These are phyloP conservation scores for Aspergillus quadrilineatus DNA, from an alignment of 2,329 filamentous ascomycete genomes.

Conservation along the genomic window DNA sequence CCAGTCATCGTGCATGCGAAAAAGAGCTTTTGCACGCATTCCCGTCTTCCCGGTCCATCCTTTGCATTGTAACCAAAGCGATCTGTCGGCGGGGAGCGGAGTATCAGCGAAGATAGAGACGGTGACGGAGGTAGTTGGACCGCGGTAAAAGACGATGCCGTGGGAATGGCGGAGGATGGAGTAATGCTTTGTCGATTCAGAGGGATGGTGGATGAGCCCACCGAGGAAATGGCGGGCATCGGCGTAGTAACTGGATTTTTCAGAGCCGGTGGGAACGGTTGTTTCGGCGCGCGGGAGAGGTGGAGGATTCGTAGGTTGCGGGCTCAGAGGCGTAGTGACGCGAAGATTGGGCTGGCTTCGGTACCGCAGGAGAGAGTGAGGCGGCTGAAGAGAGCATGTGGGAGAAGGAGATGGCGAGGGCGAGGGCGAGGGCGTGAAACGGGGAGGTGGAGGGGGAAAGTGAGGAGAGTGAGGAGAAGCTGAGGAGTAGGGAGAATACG, in stretches of 20 bases:
- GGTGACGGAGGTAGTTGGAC: slow-evolving; percentile 61
- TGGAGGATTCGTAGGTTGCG: background rate
- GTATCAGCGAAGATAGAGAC: slow-evolving; percentile 64
- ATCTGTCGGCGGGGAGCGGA: slow-evolving; percentile 57
- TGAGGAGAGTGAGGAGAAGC: background rate
- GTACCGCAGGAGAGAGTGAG: slow-evolving; percentile 6
- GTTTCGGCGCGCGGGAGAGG: slow-evolving; percentile 11
- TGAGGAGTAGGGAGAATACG: background rate
- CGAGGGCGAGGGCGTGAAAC: background rate
- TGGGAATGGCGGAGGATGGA: slow-evolving; percentile 67
- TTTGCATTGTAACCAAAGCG: slow-evolving; percentile 67
- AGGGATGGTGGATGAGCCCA: slow-evolving; percentile 62
- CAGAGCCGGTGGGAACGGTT: slow-evolving; percentile 14
- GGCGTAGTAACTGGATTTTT: slow-evolving; percentile 33
- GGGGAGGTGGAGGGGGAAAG: background rate
- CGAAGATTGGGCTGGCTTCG: slow-evolving; percentile 9
- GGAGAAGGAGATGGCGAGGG: background rate
- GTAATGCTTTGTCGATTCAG: slow-evolving; percentile 64
- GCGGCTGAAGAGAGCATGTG: background rate
- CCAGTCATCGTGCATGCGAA: slow-evolving; percentile 62
- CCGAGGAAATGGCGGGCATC: slow-evolving; percentile 66
- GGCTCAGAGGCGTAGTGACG: background rate
- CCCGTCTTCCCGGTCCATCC: slow-evolving; percentile 68
- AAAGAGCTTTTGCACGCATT: slow-evolving; percentile 63
- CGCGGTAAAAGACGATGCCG: slow-evolving; percentile 65